Evolutionary conservation across 257 asterid genomes (phyloP).

Genomic region (Voacanga thouarsii): DNA sequence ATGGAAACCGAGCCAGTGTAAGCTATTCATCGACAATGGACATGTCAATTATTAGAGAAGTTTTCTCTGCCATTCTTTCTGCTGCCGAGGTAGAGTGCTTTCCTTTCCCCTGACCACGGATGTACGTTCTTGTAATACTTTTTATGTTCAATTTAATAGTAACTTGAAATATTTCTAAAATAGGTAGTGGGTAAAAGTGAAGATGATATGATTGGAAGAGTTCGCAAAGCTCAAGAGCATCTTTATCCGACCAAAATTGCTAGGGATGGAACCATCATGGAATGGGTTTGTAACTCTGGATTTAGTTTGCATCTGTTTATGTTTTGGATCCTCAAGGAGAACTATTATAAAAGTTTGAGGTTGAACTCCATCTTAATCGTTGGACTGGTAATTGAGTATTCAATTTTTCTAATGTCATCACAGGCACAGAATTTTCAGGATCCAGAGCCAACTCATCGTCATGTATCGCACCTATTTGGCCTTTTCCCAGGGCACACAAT

Average conservation of each 20-base stretch:
- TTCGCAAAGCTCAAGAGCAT: slow-evolving; percentile 55
- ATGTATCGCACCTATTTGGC: slow-evolving; percentile 75
- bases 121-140: background rate
- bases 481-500: slow-evolving; percentile 72
- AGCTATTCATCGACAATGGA: slow-evolving; percentile 86
- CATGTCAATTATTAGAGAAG: slow-evolving; percentile 60
- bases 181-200: slow-evolving; percentile 62
- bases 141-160: background rate
- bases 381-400: background rate
- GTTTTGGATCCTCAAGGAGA: background rate
- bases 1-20: slow-evolving; percentile 65
- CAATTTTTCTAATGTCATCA: slow-evolving; percentile 6
- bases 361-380: background rate
- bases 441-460: slow-evolving; percentile 73
- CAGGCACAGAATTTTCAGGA: slow-evolving; percentile 72
- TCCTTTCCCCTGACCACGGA: background rate
- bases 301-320: background rate
- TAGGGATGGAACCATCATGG: slow-evolving; percentile 74
- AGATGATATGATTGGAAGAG: slow-evolving; percentile 45
- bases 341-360: background rate
- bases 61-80: slow-evolving; percentile 51
- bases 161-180: background rate
- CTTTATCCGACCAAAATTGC: slow-evolving; percentile 60
- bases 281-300: slow-evolving; percentile 57
- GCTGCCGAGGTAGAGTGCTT: slow-evolving; percentile 62